These are phyloP conservation scores for Salicornia ramosissima DNA, from an alignment of 148 eudicot genomes.

Conservation along the genomic window DNA sequence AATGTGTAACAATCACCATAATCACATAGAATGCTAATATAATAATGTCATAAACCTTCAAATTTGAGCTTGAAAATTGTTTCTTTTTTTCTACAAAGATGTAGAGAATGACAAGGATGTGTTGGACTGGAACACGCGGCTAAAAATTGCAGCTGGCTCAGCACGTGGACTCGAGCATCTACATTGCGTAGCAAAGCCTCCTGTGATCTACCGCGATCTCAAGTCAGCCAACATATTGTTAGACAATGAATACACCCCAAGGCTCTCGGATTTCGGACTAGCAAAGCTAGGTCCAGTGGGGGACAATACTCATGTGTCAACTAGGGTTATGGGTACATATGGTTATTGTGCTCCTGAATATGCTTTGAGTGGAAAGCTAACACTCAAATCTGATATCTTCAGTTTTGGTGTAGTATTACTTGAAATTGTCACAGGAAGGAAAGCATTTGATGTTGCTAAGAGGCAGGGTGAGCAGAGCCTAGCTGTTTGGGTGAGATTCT, in stretches of 20 bases:
- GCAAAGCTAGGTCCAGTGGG: conserved; percentile 90
- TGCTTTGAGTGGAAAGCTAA: conserved; percentile 78
- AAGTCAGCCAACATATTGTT: conserved; percentile 83
- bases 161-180: conserved; percentile 79
- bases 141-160: conserved; percentile 85
- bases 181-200: conserved; percentile 75
- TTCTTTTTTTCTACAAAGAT: conserved; percentile 27
- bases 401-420: conserved; percentile 84
- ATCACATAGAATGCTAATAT: no score
- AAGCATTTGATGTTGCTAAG: conserved; percentile 44
- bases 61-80: no score
- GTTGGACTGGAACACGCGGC: conserved; percentile 60
- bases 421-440: conserved; percentile 79
- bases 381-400: conserved; percentile 71
- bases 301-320: conserved; percentile 76
- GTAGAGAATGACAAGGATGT: conserved; percentile 32
- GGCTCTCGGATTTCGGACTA: conserved; percentile 85
- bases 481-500: conserved; percentile 60
- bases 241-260: conserved; percentile 63
- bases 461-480: conserved; percentile 54
- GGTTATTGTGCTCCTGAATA: conserved; percentile 95
- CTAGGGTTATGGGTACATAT: conserved; percentile 88
- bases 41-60: no score
- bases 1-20: no score
- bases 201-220: conserved; percentile 89